A percentile compares a stretch with the other conserved stretches of the same genome.
Evolutionary conservation across 2,329 filamentous ascomycete species (phyloP).

Genomic region (Gyromitra esculenta): DNA sequence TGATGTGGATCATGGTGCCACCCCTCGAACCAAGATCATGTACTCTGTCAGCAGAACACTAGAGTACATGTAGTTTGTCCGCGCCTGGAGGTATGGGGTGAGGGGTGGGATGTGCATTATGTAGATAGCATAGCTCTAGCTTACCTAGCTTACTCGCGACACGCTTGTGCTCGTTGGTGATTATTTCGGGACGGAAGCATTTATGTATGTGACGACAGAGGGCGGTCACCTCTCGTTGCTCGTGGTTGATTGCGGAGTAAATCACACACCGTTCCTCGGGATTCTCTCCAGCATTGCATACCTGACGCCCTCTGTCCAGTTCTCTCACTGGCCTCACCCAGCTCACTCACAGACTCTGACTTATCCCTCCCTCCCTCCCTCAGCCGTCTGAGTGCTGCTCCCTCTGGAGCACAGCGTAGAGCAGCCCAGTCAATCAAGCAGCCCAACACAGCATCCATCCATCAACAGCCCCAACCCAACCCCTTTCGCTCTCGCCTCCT

Average conservation of each 20-base stretch:
- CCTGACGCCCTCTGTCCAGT: conserved; percentile 36
- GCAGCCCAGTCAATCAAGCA: conserved; percentile 41
- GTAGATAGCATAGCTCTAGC: conserved; percentile 34
- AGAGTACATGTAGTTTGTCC: conserved; percentile 16
- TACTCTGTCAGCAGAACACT: conserved; percentile 46
- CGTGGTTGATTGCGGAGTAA: conserved; percentile 48
- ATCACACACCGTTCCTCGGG: conserved; percentile 38
- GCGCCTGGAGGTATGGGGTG: conserved; percentile 16
- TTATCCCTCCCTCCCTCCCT: conserved; percentile 42
- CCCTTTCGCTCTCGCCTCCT: conserved; percentile 51
- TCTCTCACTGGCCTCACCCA: conserved; percentile 48
- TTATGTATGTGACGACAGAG: conserved; percentile 48
- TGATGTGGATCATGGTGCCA: not conserved
- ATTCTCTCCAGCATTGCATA: conserved; percentile 37
- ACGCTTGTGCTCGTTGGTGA: conserved; percentile 32
- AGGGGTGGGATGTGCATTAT: conserved; percentile 32
- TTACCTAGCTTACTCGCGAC: conserved; percentile 49
- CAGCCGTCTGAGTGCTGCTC: conserved; percentile 42
- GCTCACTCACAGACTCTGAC: conserved; percentile 47
- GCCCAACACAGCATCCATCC: conserved; percentile 50
- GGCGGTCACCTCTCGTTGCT: conserved; percentile 43
- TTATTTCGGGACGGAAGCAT: conserved; percentile 49
- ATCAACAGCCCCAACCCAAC: conserved; percentile 39
- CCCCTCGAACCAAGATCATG: conserved; percentile 27
- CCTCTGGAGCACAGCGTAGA: conserved; percentile 41